Evolutionary conservation across 306 rosid species (phyloP).

Genomic region (Vicia faba): DNA sequence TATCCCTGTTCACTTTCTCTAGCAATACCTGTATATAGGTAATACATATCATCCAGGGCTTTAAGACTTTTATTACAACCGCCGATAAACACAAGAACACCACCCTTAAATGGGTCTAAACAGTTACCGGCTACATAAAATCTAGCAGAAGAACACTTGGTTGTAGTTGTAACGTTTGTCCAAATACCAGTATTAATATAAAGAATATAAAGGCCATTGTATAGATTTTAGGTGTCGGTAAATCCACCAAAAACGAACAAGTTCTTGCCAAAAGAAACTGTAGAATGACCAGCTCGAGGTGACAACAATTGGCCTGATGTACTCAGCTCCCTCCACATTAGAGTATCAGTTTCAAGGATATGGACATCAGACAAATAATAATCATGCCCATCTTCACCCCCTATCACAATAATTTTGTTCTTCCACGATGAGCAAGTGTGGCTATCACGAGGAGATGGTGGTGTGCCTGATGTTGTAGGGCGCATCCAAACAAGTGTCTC

Average conservation of each 20-base stretch:
- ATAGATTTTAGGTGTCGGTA: constrained; percentile 88
- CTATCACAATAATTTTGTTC: constrained; percentile 80
- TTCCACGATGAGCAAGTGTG: constrained; percentile 93
- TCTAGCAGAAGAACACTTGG: constrained; percentile 82
- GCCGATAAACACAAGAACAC: constrained; percentile 87
- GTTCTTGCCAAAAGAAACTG: constrained; percentile 81
- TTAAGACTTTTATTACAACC: constrained; percentile 97
- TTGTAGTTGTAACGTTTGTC: constrained; percentile 67
- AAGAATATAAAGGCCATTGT: constrained; percentile 81
- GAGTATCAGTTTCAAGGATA: constrained; percentile 61
- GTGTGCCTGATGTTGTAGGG: no score
- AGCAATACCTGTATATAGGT: no score
- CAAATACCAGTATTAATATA: constrained; percentile 83
- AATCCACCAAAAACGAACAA: constrained; percentile 97
- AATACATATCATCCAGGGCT: constrained; percentile 93
- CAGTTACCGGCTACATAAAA: constrained; percentile 94
- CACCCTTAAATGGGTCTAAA: constrained; percentile 76
- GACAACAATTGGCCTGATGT: constrained; percentile 78
- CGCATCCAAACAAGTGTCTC: no score
- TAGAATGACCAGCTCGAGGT: constrained; percentile 94
- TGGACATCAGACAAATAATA: constrained; percentile 72
- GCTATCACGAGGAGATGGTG: no score
- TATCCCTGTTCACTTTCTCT: no score
- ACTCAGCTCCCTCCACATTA: constrained; percentile 83
- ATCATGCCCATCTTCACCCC: constrained; percentile 89